Evolutionary conservation across 176 grass and related monocot genomes (phyloP).

Genomic region (Hsuehochloa calcarea): DNA sequence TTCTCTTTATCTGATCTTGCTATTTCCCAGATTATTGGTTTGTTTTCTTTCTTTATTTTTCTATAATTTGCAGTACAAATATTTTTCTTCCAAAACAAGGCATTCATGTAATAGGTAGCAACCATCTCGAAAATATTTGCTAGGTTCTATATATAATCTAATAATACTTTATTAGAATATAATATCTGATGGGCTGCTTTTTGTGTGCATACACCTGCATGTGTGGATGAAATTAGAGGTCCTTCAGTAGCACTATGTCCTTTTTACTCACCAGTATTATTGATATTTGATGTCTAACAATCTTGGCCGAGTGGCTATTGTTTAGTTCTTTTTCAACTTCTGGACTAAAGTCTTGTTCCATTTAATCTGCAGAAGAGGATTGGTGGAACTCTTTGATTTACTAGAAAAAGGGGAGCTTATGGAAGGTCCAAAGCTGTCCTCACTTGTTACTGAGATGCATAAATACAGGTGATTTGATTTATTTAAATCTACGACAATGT

Average conservation of each 20-base stretch:
- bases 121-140: neutral
- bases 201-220: neutral
- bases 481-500: neutral
- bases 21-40: conserved; percentile 6
- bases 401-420: conserved; percentile 72
- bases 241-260: conserved; percentile 3
- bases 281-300: neutral
- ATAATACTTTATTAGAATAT: neutral
- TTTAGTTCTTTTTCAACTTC: neutral
- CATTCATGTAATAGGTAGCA: neutral
- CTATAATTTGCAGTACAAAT: neutral
- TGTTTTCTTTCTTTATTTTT: neutral
- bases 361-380: conserved; percentile 70
- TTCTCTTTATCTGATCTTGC: neutral
- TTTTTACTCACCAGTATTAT: neutral
- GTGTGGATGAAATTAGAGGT: conserved; percentile 10
- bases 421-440: conserved; percentile 63
- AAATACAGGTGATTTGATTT: conserved; percentile 62
- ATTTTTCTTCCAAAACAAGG: neutral
- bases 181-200: neutral
- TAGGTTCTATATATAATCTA: neutral
- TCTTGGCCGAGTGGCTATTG: neutral
- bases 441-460: conserved; percentile 79
- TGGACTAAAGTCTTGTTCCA: conserved; percentile 2
- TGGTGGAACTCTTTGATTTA: conserved; percentile 88